These are phyloP conservation scores for Dactylellina drechsleri DNA, from an alignment of 2,329 filamentous ascomycete genomes.

Conservation along the genomic window DNA sequence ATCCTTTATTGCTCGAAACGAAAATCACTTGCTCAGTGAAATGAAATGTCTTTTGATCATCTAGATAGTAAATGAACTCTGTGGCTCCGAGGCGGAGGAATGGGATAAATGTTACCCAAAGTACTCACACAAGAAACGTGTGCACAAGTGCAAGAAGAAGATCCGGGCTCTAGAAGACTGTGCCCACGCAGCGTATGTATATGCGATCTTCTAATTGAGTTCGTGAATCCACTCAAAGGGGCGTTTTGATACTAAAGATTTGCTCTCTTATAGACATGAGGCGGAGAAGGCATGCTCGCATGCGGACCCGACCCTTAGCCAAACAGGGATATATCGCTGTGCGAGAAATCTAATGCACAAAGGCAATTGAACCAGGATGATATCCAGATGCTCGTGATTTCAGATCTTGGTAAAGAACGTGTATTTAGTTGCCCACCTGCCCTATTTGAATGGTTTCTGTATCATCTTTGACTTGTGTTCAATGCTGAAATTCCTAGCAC, in stretches of 20 bases:
- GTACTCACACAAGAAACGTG: conserved; percentile 50
- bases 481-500: too few species aligned
- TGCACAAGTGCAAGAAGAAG: conserved; percentile 43
- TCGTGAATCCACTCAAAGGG: background rate
- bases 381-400: too few species aligned
- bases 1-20: background rate
- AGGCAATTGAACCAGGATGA: background rate
- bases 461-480: too few species aligned
- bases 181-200: conserved; percentile 43
- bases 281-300: conserved; percentile 38
- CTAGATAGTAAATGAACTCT: conserved; percentile 44
- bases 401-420: too few species aligned
- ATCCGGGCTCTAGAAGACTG: conserved; percentile 40
- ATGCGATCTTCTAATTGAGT: background rate
- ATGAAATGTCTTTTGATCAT: background rate
- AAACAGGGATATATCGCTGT: conserved; percentile 30
- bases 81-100: conserved; percentile 29
- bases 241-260: conserved; percentile 9
- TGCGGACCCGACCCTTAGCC: conserved; percentile 32
- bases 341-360: conserved; percentile 28
- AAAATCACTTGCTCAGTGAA: background rate
- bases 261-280: conserved; percentile 22
- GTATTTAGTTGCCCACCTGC: too few species aligned
- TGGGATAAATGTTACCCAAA: conserved; percentile 47
- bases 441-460: too few species aligned